Percentiles rank a stretch among this genome's conserved stretches.
Conservation (phyloP, 176 grass and related monocot genomes). For the Calamus simplicifolius region DNA sequence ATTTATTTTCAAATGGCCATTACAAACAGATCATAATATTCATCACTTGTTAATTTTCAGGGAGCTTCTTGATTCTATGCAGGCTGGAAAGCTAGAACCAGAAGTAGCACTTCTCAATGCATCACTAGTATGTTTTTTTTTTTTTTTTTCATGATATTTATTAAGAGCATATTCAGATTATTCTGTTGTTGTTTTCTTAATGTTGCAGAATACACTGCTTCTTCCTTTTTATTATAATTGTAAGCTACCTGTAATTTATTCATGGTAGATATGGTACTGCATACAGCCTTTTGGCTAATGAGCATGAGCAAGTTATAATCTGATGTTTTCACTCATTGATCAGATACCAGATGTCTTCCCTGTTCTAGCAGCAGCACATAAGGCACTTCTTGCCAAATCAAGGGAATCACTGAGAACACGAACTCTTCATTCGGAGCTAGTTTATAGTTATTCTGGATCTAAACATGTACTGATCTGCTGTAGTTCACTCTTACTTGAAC, state of each 20-base stretch:
- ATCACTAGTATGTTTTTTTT: conserved; percentile 40
- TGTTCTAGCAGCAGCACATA: conserved; percentile 65
- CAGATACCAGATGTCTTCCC: conserved; percentile 90
- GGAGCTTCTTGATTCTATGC: conserved; percentile 74
- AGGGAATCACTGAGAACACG: conserved; percentile 76
- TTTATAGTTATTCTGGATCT: conserved; percentile 82
- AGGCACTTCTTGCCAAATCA: conserved; percentile 54
- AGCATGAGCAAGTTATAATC: too few relatives aligned
- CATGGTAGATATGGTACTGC: too few relatives aligned
- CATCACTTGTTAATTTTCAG: conserved; percentile 14
- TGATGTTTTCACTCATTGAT: too few relatives aligned
- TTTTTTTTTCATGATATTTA: neutral
- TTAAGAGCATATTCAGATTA: too few relatives aligned
- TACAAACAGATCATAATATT: too few relatives aligned
- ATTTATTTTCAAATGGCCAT: too few relatives aligned
- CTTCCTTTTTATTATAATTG: too few relatives aligned
- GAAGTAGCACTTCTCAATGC: conserved; percentile 78
- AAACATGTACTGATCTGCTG: conserved; percentile 59
- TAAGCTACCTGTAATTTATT: too few relatives aligned
- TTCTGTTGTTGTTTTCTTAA: too few relatives aligned
- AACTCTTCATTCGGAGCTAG: conserved; percentile 88
- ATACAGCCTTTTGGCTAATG: too few relatives aligned
- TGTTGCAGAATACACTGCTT: too few relatives aligned
- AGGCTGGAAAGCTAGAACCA: conserved; percentile 67
- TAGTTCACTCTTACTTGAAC: neutral